Evolutionary conservation across 202 grass and related monocot genomes (phyloP).

Genomic region (Carex arenaria): DNA sequence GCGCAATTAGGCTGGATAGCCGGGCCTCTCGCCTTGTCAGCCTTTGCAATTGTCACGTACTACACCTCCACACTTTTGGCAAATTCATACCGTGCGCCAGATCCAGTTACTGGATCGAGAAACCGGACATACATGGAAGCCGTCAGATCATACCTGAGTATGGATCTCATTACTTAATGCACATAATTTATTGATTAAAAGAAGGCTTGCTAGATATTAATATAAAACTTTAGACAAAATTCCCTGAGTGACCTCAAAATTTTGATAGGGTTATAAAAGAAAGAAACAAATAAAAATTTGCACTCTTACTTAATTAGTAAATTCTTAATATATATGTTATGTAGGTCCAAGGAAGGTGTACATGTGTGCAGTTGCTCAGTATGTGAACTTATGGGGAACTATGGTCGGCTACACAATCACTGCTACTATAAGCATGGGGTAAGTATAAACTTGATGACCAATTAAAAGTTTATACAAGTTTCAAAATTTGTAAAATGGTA

Average conservation of each 20-base stretch:
- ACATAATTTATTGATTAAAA: neutral
- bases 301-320: neutral
- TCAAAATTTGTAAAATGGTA: neutral
- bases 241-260: no score
- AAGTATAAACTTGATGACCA: slow-evolving; percentile 19
- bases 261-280: neutral
- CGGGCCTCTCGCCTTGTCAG: slow-evolving; percentile 53
- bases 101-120: slow-evolving; percentile 67
- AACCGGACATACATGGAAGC: slow-evolving; percentile 82
- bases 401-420: slow-evolving; percentile 93
- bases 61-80: slow-evolving; percentile 88
- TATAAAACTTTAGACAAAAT: neutral
- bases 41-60: slow-evolving; percentile 77
- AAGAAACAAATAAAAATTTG: neutral
- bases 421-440: slow-evolving; percentile 86
- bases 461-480: neutral
- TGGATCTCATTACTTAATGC: neutral
- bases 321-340: neutral
- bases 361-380: slow-evolving; percentile 90
- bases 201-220: neutral
- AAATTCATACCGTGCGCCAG: slow-evolving; percentile 64
- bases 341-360: slow-evolving; percentile 72
- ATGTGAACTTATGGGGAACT: slow-evolving; percentile 80
- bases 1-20: slow-evolving; percentile 85
- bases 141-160: slow-evolving; percentile 87